Evolutionary conservation across 129 eudicot genomes (phyloP).

Genomic region (Apium graveolens): DNA sequence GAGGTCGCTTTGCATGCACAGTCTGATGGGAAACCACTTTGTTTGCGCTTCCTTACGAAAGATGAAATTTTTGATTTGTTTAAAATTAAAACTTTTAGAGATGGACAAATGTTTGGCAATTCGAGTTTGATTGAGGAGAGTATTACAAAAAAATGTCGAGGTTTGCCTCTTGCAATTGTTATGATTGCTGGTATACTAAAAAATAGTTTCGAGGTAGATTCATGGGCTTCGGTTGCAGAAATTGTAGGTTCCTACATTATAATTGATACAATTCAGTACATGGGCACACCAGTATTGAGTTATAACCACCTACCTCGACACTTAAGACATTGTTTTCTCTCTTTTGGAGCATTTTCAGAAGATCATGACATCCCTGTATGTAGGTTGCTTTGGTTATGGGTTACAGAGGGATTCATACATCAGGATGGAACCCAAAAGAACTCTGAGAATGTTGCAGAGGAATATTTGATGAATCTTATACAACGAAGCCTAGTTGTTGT

Average conservation of each 20-base stretch:
- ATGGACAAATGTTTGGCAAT: too few relatives aligned
- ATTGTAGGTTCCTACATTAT: constrained; percentile 20
- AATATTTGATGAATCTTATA: neutral
- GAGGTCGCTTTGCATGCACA: too few relatives aligned
- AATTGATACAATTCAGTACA: constrained; percentile 17
- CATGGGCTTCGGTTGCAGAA: constrained; percentile 14
- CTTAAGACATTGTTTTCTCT: constrained; percentile 35
- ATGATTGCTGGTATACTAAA: too few relatives aligned
- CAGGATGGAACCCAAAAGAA: neutral
- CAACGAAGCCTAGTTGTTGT: constrained; percentile 27
- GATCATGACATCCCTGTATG: neutral
- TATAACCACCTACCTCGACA: neutral
- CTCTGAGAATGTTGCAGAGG: neutral
- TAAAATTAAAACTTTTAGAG: too few relatives aligned
- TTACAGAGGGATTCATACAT: neutral
- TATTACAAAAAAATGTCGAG: too few relatives aligned
- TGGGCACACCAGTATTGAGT: constrained; percentile 8
- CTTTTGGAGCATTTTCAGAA: constrained; percentile 12
- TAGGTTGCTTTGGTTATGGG: constrained; percentile 1
- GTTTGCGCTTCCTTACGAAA: too few relatives aligned
- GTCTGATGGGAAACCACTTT: too few relatives aligned
- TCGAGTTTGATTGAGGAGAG: too few relatives aligned
- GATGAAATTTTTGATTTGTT: too few relatives aligned
- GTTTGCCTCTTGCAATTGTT: too few relatives aligned
- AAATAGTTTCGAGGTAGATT: neutral